phyloP scores from a whole-genome alignment of 2,329 filamentous ascomycete species.

The Aspergillus sp. region DNA sequence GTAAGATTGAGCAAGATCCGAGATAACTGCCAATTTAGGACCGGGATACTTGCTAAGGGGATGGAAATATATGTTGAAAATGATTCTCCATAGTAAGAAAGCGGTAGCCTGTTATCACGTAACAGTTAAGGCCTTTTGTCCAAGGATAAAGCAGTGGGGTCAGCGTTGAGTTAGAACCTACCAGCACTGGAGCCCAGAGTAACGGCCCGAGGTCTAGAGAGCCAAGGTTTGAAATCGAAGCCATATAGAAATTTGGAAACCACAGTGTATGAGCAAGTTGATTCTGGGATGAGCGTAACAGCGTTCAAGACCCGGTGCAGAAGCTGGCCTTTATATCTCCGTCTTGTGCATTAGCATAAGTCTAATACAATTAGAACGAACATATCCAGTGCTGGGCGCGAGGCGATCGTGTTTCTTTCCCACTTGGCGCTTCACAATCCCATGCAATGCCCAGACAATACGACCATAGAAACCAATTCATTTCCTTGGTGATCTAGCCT shows the following conservation, averaged over 20 bases:
- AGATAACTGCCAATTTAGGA: constrained; percentile 8
- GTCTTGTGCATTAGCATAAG: background rate
- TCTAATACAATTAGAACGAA: background rate
- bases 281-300: too few relatives aligned
- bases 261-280: too few relatives aligned
- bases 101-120: background rate
- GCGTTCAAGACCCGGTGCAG: too few relatives aligned
- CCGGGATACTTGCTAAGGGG: constrained; percentile 25
- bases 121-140: background rate
- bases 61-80: constrained; percentile 26
- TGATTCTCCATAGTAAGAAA: constrained; percentile 6
- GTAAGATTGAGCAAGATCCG: constrained; percentile 62
- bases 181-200: too few relatives aligned
- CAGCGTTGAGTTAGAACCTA: too few relatives aligned
- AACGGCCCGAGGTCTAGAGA: too few relatives aligned
- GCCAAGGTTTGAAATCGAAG: too few relatives aligned
- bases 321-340: background rate
- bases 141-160: background rate
- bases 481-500: too few relatives aligned
- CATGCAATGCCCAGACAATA: too few relatives aligned
- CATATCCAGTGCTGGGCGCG: background rate
- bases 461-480: too few relatives aligned
- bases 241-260: too few relatives aligned
- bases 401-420: background rate
- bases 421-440: too few relatives aligned